phyloP scores from a whole-genome alignment of 163 green algal genomes.

The Scenedesmus sp. region DNA sequence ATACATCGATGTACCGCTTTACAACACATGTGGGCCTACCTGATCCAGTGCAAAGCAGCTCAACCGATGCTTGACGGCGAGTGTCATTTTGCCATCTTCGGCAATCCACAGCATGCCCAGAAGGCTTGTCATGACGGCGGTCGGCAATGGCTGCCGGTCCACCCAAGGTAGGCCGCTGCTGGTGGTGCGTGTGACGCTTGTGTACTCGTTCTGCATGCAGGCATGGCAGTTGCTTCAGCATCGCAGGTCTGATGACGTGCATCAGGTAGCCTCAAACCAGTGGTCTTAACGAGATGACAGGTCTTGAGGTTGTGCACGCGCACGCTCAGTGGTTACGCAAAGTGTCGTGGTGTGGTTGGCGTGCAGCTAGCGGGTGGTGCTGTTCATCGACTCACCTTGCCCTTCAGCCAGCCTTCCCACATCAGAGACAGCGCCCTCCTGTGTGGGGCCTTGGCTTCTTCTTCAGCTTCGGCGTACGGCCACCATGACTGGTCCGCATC shows the following conservation, averaged over 20 bases:
- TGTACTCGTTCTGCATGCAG: slow-evolving; percentile 10
- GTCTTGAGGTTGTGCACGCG: no score
- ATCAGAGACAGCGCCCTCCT: slow-evolving; percentile 18
- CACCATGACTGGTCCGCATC: background rate
- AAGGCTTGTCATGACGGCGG: slow-evolving; percentile 12
- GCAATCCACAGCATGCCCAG: slow-evolving; percentile 29
- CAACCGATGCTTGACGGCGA: background rate
- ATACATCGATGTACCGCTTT: no score
- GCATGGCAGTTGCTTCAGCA: background rate
- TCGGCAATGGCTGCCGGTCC: background rate
- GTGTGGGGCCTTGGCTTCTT: background rate
- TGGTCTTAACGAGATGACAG: no score
- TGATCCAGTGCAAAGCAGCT: slow-evolving; percentile 7
- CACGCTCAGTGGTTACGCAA: no score
- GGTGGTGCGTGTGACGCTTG: background rate
- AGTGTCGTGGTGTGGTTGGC: no score
- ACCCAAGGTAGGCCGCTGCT: slow-evolving; percentile 14
- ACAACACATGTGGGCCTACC: background rate
- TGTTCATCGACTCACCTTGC: background rate
- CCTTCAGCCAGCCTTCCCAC: slow-evolving; percentile 30
- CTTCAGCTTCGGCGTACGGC: background rate
- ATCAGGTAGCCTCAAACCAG: no score
- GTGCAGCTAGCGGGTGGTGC: background rate
- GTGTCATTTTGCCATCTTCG: background rate
- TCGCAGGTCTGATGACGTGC: no score